phyloP scores from a whole-genome alignment of 305 asterid genomes.

The Euphrasia arctica region DNA sequence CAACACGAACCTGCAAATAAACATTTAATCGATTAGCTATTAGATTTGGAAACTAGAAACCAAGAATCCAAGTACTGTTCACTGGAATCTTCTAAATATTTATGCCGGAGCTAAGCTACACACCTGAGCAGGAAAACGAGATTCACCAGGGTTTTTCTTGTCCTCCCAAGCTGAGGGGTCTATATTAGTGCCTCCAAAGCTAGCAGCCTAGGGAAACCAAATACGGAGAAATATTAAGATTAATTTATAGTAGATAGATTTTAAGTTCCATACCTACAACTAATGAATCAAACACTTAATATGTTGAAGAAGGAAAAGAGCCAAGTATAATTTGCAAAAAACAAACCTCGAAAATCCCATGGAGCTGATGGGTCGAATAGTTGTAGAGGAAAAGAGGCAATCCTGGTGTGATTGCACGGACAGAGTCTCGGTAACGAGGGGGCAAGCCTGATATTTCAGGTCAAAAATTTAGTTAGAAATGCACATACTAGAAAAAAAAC shows the following conservation, averaged over 20 bases:
- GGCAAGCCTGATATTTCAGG: slow-evolving; percentile 65
- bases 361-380: slow-evolving; percentile 98
- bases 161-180: slow-evolving; percentile 99
- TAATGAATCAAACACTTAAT: background rate
- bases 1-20: slow-evolving; percentile 61
- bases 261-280: background rate
- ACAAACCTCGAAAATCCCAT: slow-evolving; percentile 90
- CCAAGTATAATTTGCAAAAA: background rate
- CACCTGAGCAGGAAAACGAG: slow-evolving; percentile 99
- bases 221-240: background rate
- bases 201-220: slow-evolving; percentile 61
- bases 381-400: slow-evolving; percentile 96
- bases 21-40: background rate
- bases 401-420: slow-evolving; percentile 91
- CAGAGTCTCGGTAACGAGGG: slow-evolving; percentile 94
- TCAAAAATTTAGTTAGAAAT: slow-evolving; percentile 6
- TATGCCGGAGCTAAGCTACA: background rate
- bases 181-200: slow-evolving; percentile 93
- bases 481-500: background rate
- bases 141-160: slow-evolving; percentile 93
- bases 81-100: background rate
- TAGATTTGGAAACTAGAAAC: background rate
- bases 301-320: too few relatives aligned
- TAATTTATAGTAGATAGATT: background rate
- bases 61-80: background rate